Evolutionary conservation across 1,284 basidiomycete species (phyloP).

Genomic region (Microbotryum intermedium): DNA sequence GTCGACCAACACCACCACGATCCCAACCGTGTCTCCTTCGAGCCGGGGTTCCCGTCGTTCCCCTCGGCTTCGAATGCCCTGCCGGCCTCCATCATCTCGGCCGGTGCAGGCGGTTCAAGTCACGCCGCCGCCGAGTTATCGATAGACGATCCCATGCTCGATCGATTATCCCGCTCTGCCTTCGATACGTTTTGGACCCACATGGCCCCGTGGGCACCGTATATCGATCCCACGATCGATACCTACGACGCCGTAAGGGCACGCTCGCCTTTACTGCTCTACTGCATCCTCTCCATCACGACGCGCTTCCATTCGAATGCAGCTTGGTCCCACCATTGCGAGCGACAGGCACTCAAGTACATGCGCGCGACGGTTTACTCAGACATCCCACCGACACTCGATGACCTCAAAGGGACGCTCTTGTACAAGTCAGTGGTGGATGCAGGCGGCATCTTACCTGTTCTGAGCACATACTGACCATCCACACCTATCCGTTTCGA

Average conservation of each 20-base stretch:
- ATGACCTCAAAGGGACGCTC: slow-evolving; percentile 22
- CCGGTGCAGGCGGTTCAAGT: background rate
- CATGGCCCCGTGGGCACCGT: slow-evolving; percentile 26
- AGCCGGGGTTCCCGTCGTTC: background rate
- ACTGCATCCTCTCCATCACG: slow-evolving; percentile 16
- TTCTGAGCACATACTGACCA: too few species aligned
- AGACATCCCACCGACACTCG: slow-evolving; percentile 12
- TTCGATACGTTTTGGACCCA: slow-evolving; percentile 26
- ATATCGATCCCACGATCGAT: slow-evolving; percentile 17
- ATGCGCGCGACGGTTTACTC: slow-evolving; percentile 22
- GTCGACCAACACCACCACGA: background rate
- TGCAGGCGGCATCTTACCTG: too few species aligned
- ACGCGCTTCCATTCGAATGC: slow-evolving; percentile 1
- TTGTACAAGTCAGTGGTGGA: slow-evolving; percentile 9
- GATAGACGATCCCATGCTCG: background rate
- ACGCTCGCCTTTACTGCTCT: slow-evolving; percentile 19
- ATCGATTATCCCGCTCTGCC: slow-evolving; percentile 8
- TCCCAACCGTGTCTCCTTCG: background rate
- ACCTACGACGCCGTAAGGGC: slow-evolving; percentile 6
- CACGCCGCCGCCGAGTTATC: background rate
- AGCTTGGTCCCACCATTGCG: slow-evolving; percentile 9
- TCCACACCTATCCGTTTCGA: background rate
- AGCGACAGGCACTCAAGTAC: slow-evolving; percentile 7
- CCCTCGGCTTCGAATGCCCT: background rate
- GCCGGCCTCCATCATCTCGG: background rate